Percentiles rank a stretch among this genome's conserved stretches.
Conservation (phyloP, 768 basidiomycete species). For the Crepidotus variabilis region DNA sequence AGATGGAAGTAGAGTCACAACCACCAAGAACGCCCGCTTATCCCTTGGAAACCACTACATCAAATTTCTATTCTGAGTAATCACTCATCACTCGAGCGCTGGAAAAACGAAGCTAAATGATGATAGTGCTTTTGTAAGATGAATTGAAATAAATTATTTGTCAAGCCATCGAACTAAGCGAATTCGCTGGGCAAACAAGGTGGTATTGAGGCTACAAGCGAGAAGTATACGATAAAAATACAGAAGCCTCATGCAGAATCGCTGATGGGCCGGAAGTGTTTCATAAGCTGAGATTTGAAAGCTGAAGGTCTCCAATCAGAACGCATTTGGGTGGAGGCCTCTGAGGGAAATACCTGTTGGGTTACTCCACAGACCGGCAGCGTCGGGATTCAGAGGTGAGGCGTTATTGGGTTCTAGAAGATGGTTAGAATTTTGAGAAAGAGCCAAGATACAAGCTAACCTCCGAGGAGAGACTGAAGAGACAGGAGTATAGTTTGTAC, state of each 20-base stretch:
- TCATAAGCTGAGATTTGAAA: slow-evolving; percentile 72
- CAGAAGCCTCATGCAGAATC: slow-evolving; percentile 18
- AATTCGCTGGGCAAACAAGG: neutral
- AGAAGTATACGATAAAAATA: neutral
- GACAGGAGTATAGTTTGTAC: slow-evolving; percentile 89
- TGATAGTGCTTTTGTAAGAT: neutral
- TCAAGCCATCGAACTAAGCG: neutral
- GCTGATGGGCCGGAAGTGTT: slow-evolving; percentile 60
- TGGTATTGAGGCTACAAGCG: neutral
- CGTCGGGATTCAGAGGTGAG: slow-evolving; percentile 85
- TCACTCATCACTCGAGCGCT: neutral
- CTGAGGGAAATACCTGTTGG: slow-evolving; percentile 45
- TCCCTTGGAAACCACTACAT: neutral
- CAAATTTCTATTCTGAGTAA: neutral
- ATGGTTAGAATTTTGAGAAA: slow-evolving; percentile 1
- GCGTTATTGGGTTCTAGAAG: slow-evolving; percentile 85
- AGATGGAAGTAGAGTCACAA: neutral
- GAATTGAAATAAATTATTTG: neutral
- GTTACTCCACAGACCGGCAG: slow-evolving; percentile 75
- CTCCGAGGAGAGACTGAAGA: slow-evolving; percentile 83
- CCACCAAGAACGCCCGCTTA: neutral
- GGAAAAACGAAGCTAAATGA: too few relatives aligned
- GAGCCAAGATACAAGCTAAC: slow-evolving; percentile 36
- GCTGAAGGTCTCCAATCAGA: slow-evolving; percentile 31
- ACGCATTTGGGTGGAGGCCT: neutral